These are phyloP conservation scores for Pinus albicaulis DNA, from an alignment of 75 land plant genomes.

Conservation along the genomic window DNA sequence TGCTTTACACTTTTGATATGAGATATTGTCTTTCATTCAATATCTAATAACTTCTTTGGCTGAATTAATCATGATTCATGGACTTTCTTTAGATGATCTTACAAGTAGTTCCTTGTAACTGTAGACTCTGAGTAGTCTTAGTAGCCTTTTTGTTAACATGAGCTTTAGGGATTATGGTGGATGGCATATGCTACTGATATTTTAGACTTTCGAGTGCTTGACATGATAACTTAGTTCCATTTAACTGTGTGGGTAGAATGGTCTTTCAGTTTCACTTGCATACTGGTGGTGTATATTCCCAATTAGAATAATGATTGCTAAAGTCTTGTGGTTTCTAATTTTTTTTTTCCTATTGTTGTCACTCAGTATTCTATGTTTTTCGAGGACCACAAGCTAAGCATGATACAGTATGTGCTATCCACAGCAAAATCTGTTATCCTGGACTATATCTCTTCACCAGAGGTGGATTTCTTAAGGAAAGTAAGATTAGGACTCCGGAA, in stretches of 20 bases:
- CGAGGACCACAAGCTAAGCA: constrained; percentile 43
- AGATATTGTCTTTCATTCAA: constrained; percentile 1
- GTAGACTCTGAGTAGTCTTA: neutral
- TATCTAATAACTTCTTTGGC: neutral
- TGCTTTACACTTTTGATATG: neutral
- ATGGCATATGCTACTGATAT: neutral
- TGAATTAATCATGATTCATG: neutral
- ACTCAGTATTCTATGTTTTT: constrained; percentile 66
- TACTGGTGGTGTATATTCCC: neutral
- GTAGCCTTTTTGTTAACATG: neutral
- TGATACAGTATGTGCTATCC: constrained; percentile 9
- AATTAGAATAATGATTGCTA: too few species aligned
- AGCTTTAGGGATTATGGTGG: neutral
- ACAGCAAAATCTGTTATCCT: constrained; percentile 1
- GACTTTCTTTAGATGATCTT: neutral
- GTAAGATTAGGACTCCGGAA: constrained; percentile 27
- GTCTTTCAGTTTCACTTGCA: neutral
- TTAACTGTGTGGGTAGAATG: neutral
- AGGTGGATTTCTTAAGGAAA: constrained; percentile 65
- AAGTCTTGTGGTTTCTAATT: too few species aligned
- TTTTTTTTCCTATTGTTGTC: constrained; percentile 1
- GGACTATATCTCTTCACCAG: constrained; percentile 76
- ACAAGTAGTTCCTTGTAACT: neutral
- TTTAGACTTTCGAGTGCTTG: neutral
- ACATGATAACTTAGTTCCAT: neutral